Evolutionary conservation across 1,284 basidiomycete genomes (phyloP).

Genomic region (Coniferiporia sulphurascens): DNA sequence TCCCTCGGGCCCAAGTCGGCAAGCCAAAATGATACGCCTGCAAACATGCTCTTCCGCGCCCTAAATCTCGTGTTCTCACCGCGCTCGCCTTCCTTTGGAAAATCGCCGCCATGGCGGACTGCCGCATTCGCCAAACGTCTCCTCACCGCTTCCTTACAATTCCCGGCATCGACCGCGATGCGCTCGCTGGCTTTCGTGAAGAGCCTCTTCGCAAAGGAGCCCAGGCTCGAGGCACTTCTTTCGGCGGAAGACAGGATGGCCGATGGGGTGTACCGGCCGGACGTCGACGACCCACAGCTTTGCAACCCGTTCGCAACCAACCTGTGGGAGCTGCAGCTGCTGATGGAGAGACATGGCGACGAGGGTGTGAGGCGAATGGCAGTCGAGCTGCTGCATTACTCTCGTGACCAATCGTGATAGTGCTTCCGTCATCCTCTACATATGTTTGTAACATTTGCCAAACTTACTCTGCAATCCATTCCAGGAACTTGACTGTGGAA

Average conservation of each 20-base stretch:
- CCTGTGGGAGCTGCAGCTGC: constrained; percentile 63
- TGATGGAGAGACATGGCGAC: constrained; percentile 59
- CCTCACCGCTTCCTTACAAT: constrained; percentile 71
- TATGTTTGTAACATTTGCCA: background rate
- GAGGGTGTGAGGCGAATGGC: constrained; percentile 29
- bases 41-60: constrained; percentile 83
- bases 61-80: constrained; percentile 76
- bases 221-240: constrained; percentile 78
- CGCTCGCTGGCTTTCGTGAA: constrained; percentile 72
- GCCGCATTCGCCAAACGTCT: constrained; percentile 93
- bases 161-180: constrained; percentile 64
- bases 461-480: background rate
- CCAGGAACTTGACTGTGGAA: constrained; percentile 2
- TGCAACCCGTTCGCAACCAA: constrained; percentile 67
- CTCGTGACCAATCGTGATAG: constrained; percentile 7
- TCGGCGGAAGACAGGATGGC: constrained; percentile 80
- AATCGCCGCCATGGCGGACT: constrained; percentile 69
- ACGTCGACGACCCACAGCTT: constrained; percentile 84
- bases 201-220: constrained; percentile 69
- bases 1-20: constrained; percentile 24
- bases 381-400: constrained; percentile 10
- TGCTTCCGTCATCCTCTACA: background rate
- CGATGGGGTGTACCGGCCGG: constrained; percentile 78
- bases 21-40: constrained; percentile 35
- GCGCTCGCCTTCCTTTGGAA: constrained; percentile 46